phyloP scores from a whole-genome alignment of 768 basidiomycete genomes.

The Russula sp. region DNA sequence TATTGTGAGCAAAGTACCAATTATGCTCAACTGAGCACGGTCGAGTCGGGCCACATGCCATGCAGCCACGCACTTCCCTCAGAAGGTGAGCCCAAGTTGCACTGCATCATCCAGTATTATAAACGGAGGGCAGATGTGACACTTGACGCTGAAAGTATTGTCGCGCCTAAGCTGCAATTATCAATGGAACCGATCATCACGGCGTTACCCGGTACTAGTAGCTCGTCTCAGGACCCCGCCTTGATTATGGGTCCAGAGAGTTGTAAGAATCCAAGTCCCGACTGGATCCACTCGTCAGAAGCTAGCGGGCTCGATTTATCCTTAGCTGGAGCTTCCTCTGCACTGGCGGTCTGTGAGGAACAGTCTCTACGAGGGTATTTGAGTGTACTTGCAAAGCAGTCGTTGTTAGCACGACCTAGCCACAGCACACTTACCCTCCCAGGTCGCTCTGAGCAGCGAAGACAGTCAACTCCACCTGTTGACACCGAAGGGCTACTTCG shows the following conservation, averaged over 20 bases:
- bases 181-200: neutral
- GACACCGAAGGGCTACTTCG: constrained; percentile 1
- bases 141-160: neutral
- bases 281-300: neutral
- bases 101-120: neutral
- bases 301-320: neutral
- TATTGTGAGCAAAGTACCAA: neutral
- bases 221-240: neutral
- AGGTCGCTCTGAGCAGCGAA: neutral
- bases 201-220: neutral
- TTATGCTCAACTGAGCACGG: neutral
- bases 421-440: neutral
- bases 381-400: constrained; percentile 38
- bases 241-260: neutral
- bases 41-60: neutral
- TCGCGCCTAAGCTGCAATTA: neutral
- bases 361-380: constrained; percentile 17
- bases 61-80: neutral
- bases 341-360: neutral
- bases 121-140: neutral
- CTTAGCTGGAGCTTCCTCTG: neutral
- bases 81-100: neutral
- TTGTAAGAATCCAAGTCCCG: neutral
- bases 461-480: neutral
- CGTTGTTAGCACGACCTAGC: constrained; percentile 31